Evolutionary conservation across 495 filamentous ascomycete genomes (phyloP).

Genomic region (Rusavskia elegans): DNA sequence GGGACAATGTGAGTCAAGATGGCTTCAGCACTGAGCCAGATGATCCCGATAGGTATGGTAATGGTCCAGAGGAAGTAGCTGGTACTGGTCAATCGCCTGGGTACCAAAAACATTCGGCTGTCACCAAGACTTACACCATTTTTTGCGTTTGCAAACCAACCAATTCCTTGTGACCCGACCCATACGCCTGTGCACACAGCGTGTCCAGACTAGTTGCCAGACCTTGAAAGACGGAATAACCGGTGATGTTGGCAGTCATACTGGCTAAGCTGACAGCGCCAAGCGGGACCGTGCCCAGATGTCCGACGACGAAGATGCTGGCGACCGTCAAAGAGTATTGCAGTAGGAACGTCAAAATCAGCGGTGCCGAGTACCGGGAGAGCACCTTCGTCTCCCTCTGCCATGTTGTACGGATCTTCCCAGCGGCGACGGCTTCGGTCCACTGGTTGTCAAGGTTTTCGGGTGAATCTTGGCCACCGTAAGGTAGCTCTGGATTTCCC

Average conservation of each 20-base stretch:
- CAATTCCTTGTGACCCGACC: slow-evolving; percentile 48
- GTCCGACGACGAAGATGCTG: slow-evolving; percentile 52
- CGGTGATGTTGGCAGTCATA: slow-evolving; percentile 61
- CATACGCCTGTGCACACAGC: slow-evolving; percentile 62
- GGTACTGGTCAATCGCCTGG: neutral
- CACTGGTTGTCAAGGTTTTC: slow-evolving; percentile 39
- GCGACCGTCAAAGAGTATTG: slow-evolving; percentile 62
- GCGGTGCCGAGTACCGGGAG: slow-evolving; percentile 40
- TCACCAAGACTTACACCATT: slow-evolving; percentile 30
- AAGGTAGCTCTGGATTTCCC: slow-evolving; percentile 13
- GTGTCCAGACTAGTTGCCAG: slow-evolving; percentile 61
- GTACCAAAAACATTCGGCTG: too few species aligned
- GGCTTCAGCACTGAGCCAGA: slow-evolving; percentile 46
- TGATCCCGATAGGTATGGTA: slow-evolving; percentile 46
- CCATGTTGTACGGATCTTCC: slow-evolving; percentile 70
- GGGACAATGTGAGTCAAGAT: slow-evolving; percentile 49
- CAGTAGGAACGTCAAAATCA: slow-evolving; percentile 57
- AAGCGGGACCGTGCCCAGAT: slow-evolving; percentile 46
- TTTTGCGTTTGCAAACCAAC: slow-evolving; percentile 60
- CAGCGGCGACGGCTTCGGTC: slow-evolving; percentile 60
- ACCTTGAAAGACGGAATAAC: slow-evolving; percentile 56
- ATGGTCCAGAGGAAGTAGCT: slow-evolving; percentile 41
- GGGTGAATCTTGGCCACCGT: slow-evolving; percentile 22
- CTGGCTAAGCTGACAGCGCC: slow-evolving; percentile 48
- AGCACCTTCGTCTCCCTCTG: slow-evolving; percentile 62